Evolutionary conservation across 2,329 filamentous ascomycete genomes (phyloP), one percentile per base, ranked within the genome.

Genomic region (Alternaria conjuncta): DNA sequence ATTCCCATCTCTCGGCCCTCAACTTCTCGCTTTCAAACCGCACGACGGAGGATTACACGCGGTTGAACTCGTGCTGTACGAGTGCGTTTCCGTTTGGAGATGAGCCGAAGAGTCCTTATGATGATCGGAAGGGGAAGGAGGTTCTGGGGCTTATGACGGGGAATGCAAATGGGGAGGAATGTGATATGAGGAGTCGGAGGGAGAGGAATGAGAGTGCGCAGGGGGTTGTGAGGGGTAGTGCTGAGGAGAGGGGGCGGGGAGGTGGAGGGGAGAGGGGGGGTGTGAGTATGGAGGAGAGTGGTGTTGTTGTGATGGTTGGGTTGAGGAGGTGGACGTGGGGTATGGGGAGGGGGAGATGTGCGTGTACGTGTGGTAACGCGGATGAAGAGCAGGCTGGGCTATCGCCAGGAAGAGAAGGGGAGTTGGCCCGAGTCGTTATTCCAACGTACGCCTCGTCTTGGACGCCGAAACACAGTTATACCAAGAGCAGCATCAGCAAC

Each of bases 131-230:
- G 36, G 71, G 71, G 1, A 75, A 74, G 32, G 65, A 72, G 9
- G 61, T 75, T 3, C 65, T 75, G 2, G 70, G 73, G 2, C 59
- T 75, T 4, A 53, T 65, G 23, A 36, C 67, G 4, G 12, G 10
- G 2, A 69, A 56, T 9, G 61, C 56, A 5, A 68, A 59, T 12
- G 61, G 60, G 12, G 66, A 60, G 12, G 55, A 67, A 5, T 53
- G 59, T 23, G 67, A 75, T 50, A 44, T 70, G 2, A 58, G 69
- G 10, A 69, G 68, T 26, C 60, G 70, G 6, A 23, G 71, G 5
- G 63, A 73, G 23, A 61, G 71, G 21, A 76, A 73, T 15, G 63
- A 62, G 25, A 68, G 72, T 54, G 65, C 68, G 10, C 71, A 71
- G 63, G 72, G 66, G 4, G 46, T 71, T 3, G 50, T 69, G 10